Base-by-base conservation (phyloP, 2,329 filamentous ascomycete genomes). In the Stenocarpella maydis region DNA sequence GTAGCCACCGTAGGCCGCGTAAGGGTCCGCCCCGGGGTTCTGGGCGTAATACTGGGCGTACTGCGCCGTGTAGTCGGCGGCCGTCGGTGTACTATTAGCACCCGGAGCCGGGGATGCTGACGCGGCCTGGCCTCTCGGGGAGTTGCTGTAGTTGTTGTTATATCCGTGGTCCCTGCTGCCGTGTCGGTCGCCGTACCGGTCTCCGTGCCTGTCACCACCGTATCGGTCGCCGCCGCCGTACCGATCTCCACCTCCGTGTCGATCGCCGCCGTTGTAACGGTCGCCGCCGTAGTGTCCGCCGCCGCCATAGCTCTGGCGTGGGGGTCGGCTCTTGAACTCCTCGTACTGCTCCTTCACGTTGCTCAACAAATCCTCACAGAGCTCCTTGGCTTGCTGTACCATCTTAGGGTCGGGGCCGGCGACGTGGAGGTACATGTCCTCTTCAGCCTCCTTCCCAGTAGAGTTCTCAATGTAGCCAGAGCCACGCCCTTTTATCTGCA, bases 401-500 rank as follows among this genome's bases (percentile, higher is more conserved):
- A 97, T 94, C 71, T 88, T 88, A 19, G 92, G 88, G 77, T 98
- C 94, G 8, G 96, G 96, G 6, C 95, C 95, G 92, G 96, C 93
- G 73, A 98, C 95, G 80, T 98, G 95, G 54, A 99, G 86, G 77
- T 94, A 98, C 94, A 99, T 98, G 2, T 94, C 89, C 78, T 98
- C 95, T 58, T 99, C 95, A 73, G 94, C 97, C 81, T 99, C 96
- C 50, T 85, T 88, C 73, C 93, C 92, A n/a, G 94, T 97, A 39
- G 91, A 89, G 55, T 91, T 90, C 79, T 99, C 96, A 77, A 97
- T 90, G 78, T 97, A 99, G 17, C 96, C 96, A 65, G 95, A 98
- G 47, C 95, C 95, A 72, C 93, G 93, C 21, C 96, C 96, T 80
- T 99, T 99, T 83, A 99, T 99, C 80, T 99, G 96, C 31, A 99